Base-by-base conservation (phyloP, 257 asterid genomes). In the Capsicum chinense region DNA sequence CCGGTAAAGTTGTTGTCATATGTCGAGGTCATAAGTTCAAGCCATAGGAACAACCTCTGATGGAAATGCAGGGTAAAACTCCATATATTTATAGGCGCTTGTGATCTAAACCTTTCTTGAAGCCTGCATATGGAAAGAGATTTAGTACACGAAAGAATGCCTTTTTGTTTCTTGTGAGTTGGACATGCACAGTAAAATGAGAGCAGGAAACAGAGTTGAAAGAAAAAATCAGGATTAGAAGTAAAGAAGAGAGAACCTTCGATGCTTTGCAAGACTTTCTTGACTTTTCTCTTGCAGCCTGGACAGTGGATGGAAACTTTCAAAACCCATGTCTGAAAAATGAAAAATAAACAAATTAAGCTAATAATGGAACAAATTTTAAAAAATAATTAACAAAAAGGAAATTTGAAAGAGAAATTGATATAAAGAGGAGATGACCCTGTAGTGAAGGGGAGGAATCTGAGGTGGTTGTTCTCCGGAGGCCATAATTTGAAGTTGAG, bases 221-320 rank as follows among this genome's bases (percentile, higher is more conserved):
- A 26, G 11, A 56, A 48, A 7, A 56, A 5, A 19, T 4, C 15
- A 7, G 39, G 37, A n/a, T 42, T 37, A 42, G 39, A 56, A 54
- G n/a, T 12, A 17, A 64, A 64, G 57, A 1, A n/a, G 19, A 12
- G 69, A 87, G 21, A 21, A 94, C 98, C 98, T 88, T 95, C 98
- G 57, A 94, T 92, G 90, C 85, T 86, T 79, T 87, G 97, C 3
- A 94, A 89, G 14, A 94, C 90, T 91, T 92, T 95, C 92, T 95
- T 92, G 80, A 94, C 99, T 85, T 95, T 93, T 50, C 85, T 90
- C 79, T 89, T 92, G 91, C 99, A 95, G 85, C 94, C 99, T 90
- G 92, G 92, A 60, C 99, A 95, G 89, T 95, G 99, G 88, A 95
- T 94, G 52, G 98, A 92, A 83, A 95, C 99, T 71, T 90, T 95